These are phyloP conservation scores for Jaapia argillacea DNA, from an alignment of 768 basidiomycete genomes.

Conservation along the genomic window DNA sequence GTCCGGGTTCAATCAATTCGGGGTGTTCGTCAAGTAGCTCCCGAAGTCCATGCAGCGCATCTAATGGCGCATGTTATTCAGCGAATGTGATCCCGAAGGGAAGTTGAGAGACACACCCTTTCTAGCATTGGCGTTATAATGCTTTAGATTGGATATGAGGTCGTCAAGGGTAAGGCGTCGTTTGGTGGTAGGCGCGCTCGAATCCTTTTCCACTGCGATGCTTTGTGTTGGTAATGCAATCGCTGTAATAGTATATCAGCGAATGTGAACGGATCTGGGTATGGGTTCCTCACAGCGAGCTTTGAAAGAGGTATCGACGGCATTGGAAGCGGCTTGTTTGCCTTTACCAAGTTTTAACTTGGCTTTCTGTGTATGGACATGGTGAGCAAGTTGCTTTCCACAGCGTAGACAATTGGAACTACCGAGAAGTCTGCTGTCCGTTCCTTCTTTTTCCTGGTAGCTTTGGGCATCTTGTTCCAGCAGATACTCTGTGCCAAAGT, in stretches of 20 bases:
- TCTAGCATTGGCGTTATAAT: constrained; percentile 70
- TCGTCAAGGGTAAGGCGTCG: constrained; percentile 70
- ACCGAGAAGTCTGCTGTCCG: constrained; percentile 87
- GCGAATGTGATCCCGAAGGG: constrained; percentile 4
- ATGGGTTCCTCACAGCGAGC: constrained; percentile 60
- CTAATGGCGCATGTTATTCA: constrained; percentile 23
- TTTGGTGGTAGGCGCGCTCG: constrained; percentile 57
- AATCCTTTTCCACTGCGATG: constrained; percentile 48
- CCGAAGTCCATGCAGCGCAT: constrained; percentile 62
- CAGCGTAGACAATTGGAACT: constrained; percentile 33
- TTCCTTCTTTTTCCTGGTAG: constrained; percentile 76
- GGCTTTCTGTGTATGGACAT: constrained; percentile 59
- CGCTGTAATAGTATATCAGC: constrained; percentile 32
- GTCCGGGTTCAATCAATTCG: constrained; percentile 36
- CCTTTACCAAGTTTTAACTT: constrained; percentile 96
- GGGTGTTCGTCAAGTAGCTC: constrained; percentile 63
- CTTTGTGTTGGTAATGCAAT: constrained; percentile 86
- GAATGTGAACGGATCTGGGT: not conserved
- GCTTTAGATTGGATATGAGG: constrained; percentile 68
- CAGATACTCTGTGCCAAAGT: not conserved
- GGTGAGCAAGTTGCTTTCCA: not conserved
- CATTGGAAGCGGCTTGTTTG: constrained; percentile 74
- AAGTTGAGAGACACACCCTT: constrained; percentile 43
- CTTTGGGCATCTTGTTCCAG: constrained; percentile 60
- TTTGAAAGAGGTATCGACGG: constrained; percentile 93